These are phyloP conservation scores for Dichotomocladium elegans DNA, from an alignment of 371 early-diverging fungal genomes.

Conservation along the genomic window DNA sequence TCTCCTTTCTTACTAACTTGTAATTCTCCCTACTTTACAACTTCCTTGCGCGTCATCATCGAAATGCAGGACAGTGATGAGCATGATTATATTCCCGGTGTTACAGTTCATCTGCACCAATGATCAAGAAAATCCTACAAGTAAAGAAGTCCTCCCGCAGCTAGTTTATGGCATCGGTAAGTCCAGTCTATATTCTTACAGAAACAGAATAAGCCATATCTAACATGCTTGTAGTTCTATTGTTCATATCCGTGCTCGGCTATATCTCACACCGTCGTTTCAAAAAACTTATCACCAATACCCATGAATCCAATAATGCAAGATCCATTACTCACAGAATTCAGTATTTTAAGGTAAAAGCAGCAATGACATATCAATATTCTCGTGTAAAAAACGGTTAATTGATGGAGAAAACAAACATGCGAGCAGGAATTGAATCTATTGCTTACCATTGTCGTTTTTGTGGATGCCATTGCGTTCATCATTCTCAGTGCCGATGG, in stretches of 20 bases:
- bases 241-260: constrained; percentile 33
- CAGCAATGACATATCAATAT: too few relatives aligned
- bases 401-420: too few relatives aligned
- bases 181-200: neutral
- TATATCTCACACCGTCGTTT: constrained; percentile 44
- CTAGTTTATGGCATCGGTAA: constrained; percentile 40
- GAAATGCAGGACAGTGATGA: constrained; percentile 21
- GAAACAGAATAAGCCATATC: too few relatives aligned
- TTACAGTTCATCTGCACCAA: constrained; percentile 40
- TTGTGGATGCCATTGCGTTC: constrained; percentile 26
- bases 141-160: constrained; percentile 46
- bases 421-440: constrained; percentile 36
- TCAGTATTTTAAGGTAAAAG: constrained; percentile 36
- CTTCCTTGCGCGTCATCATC: neutral
- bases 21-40: neutral
- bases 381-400: too few relatives aligned
- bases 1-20: neutral
- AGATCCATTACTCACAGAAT: constrained; percentile 32
- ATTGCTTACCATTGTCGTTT: constrained; percentile 27
- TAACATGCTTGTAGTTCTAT: constrained; percentile 19
- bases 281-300: constrained; percentile 23
- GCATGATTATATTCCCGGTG: constrained; percentile 35
- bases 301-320: constrained; percentile 20
- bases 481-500: constrained; percentile 41
- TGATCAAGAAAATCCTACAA: constrained; percentile 30